Conservation (phyloP, 2,329 filamentous ascomycete genomes). For the Aspergillus viridinutans region DNA sequence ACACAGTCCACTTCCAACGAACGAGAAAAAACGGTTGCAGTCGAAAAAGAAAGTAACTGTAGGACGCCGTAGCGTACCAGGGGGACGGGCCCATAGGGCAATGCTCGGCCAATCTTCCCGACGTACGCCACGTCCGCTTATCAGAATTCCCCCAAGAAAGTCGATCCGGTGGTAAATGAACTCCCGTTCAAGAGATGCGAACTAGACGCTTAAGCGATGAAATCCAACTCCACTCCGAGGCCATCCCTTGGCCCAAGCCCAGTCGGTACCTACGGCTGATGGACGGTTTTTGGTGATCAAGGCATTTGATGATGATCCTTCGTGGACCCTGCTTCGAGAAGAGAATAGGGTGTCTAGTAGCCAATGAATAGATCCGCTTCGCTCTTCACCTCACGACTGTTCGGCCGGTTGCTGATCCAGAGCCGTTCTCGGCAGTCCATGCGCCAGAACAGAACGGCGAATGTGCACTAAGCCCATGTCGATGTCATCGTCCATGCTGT, state of each 20-base stretch:
- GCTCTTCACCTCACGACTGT: not conserved
- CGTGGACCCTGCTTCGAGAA: slow-evolving; percentile 2
- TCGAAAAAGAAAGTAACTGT: slow-evolving; percentile 2
- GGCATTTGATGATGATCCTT: not conserved
- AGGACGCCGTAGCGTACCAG: slow-evolving; percentile 10
- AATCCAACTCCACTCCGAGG: not conserved
- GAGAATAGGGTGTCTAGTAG: slow-evolving; percentile 4
- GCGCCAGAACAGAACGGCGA: not conserved
- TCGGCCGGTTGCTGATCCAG: slow-evolving; percentile 8
- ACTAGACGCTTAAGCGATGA: not conserved
- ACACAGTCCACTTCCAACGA: too few relatives aligned
- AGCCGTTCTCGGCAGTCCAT: not conserved
- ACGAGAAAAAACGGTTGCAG: not conserved
- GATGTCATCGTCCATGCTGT: slow-evolving; percentile 1
- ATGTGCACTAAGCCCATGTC: slow-evolving; percentile 5
- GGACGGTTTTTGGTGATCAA: slow-evolving; percentile 5
- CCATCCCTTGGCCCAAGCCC: slow-evolving; percentile 8
- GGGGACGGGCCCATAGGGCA: slow-evolving; percentile 4
- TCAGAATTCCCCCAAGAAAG: slow-evolving; percentile 15
- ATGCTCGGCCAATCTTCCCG: slow-evolving; percentile 14
- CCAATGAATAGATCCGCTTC: slow-evolving; percentile 10
- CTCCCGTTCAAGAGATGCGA: not conserved
- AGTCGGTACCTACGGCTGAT: slow-evolving; percentile 2
- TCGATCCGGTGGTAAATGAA: slow-evolving; percentile 6
- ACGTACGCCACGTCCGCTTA: slow-evolving; percentile 9